Evolutionary conservation across 495 filamentous ascomycete species (phyloP), one percentile per base, ranked within the genome.

Genomic region (Daldinia grandis): DNA sequence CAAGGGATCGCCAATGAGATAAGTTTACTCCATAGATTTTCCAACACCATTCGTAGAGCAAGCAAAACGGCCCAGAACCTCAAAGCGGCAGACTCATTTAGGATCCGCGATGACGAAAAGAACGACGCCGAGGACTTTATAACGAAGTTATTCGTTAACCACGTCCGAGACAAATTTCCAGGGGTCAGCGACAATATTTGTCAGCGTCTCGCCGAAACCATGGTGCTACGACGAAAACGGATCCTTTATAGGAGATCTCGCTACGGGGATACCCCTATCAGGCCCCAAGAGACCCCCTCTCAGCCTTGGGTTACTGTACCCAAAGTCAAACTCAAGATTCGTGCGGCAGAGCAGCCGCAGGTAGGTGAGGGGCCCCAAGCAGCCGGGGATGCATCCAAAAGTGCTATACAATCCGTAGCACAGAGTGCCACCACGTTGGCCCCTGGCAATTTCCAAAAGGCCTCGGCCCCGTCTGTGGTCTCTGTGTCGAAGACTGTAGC

Each of bases 41-140:
- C 62, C 25, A 65, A 58, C 35, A 65, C 62, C 1, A 65, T 65
- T 38, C 62, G 62, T 15, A 58, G 51, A 58, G 62, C 62, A 17
- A 65, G 62, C 28, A 57, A 38, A 50, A 53, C 24, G n/a, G 35
- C 62, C 17, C 53, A 58, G 6, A 38, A 65, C 14, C 3, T 58
- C 5, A 65, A 58, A 50, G 62, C 40, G 14, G 31, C 12, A 5
- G 25, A 37, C 3, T 35, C 62, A 10, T 58, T 65, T 25, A 38
- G 54, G 19, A 58, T 65, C 10, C 38, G 9, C 2, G 53, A 65
- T 35, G 53, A 65, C 5, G 62, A 63, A n/a, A 49, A 53, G 15
- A 65, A 38, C 15, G 38, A 65, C 14, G 14, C 14, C 9, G 47
- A 51, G 38, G 38, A 17, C 38, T 40, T 40, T 40, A n/a, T 40